Percentiles rank a stretch among this genome's conserved stretches.
These are phyloP conservation scores for Chytriomyces sp. DNA, from an alignment of 192 early-diverging fungal genomes.

Conservation along the genomic window DNA sequence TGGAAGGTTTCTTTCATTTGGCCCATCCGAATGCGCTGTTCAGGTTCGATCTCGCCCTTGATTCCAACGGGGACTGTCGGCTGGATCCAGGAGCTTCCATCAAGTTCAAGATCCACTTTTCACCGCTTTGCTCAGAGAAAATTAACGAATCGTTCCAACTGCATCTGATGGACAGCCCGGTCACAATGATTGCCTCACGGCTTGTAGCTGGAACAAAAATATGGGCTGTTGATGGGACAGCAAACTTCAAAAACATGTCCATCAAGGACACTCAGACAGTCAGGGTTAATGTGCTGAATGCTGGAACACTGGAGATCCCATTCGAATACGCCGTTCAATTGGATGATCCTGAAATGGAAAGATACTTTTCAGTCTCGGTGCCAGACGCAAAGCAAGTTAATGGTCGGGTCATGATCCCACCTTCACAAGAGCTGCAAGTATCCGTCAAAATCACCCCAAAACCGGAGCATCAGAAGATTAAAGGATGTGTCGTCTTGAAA, in stretches of 20 bases:
- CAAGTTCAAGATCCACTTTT: slow-evolving; percentile 39
- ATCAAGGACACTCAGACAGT: slow-evolving; percentile 51
- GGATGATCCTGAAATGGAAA: slow-evolving; percentile 25
- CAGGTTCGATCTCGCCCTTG: slow-evolving; percentile 38
- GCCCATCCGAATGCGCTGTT: slow-evolving; percentile 49
- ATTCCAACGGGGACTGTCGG: slow-evolving; percentile 43
- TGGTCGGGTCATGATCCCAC: slow-evolving; percentile 20
- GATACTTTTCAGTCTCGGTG: slow-evolving; percentile 19
- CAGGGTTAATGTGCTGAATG: slow-evolving; percentile 48
- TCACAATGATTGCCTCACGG: slow-evolving; percentile 38
- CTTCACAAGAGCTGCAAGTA: slow-evolving; percentile 31
- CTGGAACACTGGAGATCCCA: slow-evolving; percentile 55
- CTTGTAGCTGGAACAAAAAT: slow-evolving; percentile 46
- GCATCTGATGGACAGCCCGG: slow-evolving; percentile 35
- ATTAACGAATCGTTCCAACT: slow-evolving; percentile 50
- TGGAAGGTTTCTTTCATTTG: slow-evolving; percentile 52
- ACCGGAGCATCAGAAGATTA: slow-evolving; percentile 24
- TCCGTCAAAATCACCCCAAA: slow-evolving; percentile 45
- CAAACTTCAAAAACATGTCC: slow-evolving; percentile 55
- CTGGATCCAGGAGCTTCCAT: slow-evolving; percentile 41
- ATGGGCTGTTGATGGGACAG: slow-evolving; percentile 48
- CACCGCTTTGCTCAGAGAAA: slow-evolving; percentile 45
- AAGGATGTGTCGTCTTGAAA: slow-evolving; percentile 44
- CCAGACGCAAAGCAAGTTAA: slow-evolving; percentile 14
- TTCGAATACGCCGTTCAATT: slow-evolving; percentile 45